Percentiles rank a stretch among this genome's conserved stretches.
These are phyloP conservation scores for Mycena vulgaris DNA, from an alignment of 768 basidiomycete species.

Conservation along the genomic window DNA sequence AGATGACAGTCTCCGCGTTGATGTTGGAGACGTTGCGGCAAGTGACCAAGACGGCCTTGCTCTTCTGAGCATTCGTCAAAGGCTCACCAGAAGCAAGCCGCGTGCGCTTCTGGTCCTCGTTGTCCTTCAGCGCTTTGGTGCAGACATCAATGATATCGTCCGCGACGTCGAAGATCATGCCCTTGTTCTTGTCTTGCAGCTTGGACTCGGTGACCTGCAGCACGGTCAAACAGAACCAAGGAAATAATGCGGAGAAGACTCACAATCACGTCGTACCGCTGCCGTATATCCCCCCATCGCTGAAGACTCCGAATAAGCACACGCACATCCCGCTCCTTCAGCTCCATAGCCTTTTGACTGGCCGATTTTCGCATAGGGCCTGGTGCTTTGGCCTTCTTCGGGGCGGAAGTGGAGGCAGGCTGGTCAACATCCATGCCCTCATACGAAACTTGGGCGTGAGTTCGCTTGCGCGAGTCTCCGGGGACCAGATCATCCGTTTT, in stretches of 20 bases:
- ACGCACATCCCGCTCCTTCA: constrained; percentile 97
- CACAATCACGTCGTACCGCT: constrained; percentile 95
- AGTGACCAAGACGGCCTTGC: constrained; percentile 95
- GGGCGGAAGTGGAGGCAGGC: constrained; percentile 69
- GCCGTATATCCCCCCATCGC: constrained; percentile 97
- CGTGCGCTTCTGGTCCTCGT: constrained; percentile 84
- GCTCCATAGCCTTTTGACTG: constrained; percentile 94
- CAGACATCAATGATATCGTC: constrained; percentile 95
- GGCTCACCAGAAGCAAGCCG: constrained; percentile 89
- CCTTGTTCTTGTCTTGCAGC: constrained; percentile 93
- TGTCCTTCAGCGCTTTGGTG: constrained; percentile 85
- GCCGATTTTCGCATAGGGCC: constrained; percentile 89
- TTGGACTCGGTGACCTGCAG: constrained; percentile 88
- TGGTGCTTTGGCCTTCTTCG: constrained; percentile 81
- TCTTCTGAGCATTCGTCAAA: constrained; percentile 93
- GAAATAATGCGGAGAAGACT: constrained; percentile 50
- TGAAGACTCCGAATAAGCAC: constrained; percentile 95
- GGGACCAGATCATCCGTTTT: constrained; percentile 80
- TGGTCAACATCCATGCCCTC: constrained; percentile 95
- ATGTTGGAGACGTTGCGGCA: constrained; percentile 93
- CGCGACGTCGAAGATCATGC: constrained; percentile 90
- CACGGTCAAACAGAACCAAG: constrained; percentile 21
- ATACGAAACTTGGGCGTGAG: constrained; percentile 90
- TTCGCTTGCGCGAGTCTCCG: constrained; percentile 85
- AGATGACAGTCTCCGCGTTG: constrained; percentile 97